A percentile compares a stretch with the other conserved stretches of the same genome.
phyloP scores from a whole-genome alignment of 1,284 basidiomycete species.

The Schizopora paradoxa region DNA sequence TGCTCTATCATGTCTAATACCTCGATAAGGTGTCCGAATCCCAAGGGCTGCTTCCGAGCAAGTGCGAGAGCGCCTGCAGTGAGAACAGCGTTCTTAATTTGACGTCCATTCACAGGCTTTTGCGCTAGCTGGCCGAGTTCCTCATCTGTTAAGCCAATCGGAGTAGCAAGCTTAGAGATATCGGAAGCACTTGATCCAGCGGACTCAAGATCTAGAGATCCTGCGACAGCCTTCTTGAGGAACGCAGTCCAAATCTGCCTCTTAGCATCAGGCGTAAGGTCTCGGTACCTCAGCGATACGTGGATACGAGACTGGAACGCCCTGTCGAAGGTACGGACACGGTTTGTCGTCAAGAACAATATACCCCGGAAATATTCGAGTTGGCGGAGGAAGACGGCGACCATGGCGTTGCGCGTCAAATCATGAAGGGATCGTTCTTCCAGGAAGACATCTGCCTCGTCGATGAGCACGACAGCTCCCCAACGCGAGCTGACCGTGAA shows the following conservation, averaged over 20 bases:
- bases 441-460: conserved; percentile 61
- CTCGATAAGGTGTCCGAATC: conserved; percentile 43
- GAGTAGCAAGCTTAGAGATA: no score
- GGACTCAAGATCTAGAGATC: background rate
- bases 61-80: conserved; percentile 54
- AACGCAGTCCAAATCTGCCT: conserved; percentile 53
- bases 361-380: conserved; percentile 57
- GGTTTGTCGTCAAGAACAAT: conserved; percentile 64
- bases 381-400: conserved; percentile 55
- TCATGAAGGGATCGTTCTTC: conserved; percentile 57
- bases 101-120: conserved; percentile 50
- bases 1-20: conserved; percentile 57
- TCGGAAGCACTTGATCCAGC: background rate
- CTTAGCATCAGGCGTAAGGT: conserved; percentile 43
- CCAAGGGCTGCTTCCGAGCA: conserved; percentile 39
- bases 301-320: conserved; percentile 64
- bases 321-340: conserved; percentile 57
- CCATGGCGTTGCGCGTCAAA: conserved; percentile 57
- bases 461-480: conserved; percentile 60
- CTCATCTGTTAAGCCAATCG: conserved; percentile 32
- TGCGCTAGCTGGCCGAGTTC: conserved; percentile 40
- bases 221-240: conserved; percentile 43
- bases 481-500: conserved; percentile 33
- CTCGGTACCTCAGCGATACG: conserved; percentile 53
- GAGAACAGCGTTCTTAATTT: conserved; percentile 61